Percentiles rank a stretch among this genome's conserved stretches.
These are phyloP conservation scores for Cercospora sp. DNA, from an alignment of 2,329 filamentous ascomycete genomes.

Conservation along the genomic window DNA sequence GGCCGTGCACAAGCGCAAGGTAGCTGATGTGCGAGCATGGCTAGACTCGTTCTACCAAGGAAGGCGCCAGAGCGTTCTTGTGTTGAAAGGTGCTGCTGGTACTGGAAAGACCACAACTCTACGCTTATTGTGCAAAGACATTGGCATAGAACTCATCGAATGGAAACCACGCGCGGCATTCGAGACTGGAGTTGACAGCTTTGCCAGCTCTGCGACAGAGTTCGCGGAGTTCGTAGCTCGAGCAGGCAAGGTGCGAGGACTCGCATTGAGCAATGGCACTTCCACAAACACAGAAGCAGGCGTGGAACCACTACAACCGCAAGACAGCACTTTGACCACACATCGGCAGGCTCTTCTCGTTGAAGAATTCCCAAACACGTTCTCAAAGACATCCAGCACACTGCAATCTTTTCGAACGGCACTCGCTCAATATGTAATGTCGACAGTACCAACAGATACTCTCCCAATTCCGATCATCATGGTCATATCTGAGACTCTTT, in stretches of 20 bases:
- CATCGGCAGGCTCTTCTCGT: conserved; percentile 45
- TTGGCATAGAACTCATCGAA: conserved; percentile 77
- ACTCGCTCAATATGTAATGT: conserved; percentile 72
- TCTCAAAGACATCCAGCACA: conserved; percentile 46
- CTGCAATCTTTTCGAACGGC: conserved; percentile 65
- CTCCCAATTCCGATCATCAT: conserved; percentile 68
- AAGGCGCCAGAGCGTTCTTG: conserved; percentile 39
- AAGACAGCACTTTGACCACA: conserved; percentile 7
- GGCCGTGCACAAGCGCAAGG: conserved; percentile 92
- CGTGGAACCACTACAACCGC: conserved; percentile 5
- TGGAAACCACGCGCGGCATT: conserved; percentile 82
- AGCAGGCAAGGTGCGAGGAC: conserved; percentile 74
- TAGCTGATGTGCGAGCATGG: conserved; percentile 82
- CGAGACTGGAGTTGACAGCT: conserved; percentile 60
- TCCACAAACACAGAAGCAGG: conserved; percentile 7
- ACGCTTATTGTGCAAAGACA: conserved; percentile 71
- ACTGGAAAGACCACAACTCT: conserved; percentile 91
- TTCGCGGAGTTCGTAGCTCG: conserved; percentile 91
- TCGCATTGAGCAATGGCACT: conserved; percentile 52
- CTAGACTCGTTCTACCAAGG: conserved; percentile 72
- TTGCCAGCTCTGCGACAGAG: conserved; percentile 70
- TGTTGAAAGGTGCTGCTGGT: conserved; percentile 88
- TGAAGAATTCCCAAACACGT: conserved; percentile 55
- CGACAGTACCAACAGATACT: conserved; percentile 34
- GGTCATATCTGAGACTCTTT: conserved; percentile 85